Evolutionary conservation across 257 asterid genomes (phyloP).

Genomic region (Penstemon barbatus): DNA sequence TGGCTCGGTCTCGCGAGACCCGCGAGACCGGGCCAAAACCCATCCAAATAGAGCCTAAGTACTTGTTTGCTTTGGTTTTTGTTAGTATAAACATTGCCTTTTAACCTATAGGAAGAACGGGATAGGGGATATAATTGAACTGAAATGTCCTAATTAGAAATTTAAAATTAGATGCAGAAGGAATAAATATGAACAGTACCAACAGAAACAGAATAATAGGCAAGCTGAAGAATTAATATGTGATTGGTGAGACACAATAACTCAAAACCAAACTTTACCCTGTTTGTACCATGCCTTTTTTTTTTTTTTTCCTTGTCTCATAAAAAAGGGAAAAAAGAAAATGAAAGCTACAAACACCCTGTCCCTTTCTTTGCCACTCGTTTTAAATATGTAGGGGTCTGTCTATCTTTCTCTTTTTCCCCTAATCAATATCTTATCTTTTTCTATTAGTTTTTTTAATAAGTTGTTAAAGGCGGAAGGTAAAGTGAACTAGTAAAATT

Average conservation of each 20-base stretch:
- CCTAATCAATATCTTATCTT: conserved; percentile 25
- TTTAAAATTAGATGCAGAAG: conserved; percentile 9
- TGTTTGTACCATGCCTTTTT: conserved; percentile 23
- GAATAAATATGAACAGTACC: conserved; percentile 3
- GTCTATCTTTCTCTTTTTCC: conserved; percentile 30
- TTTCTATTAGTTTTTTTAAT: conserved; percentile 13
- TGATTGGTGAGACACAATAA: conserved; percentile 32
- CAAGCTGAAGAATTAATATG: conserved; percentile 27
- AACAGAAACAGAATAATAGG: conserved; percentile 16
- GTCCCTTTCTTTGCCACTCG: conserved; percentile 66
- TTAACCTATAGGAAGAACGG: background rate
- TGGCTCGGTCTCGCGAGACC: too few species aligned
- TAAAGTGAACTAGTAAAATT: conserved; percentile 20
- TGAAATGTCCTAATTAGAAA: background rate
- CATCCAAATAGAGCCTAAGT: too few species aligned
- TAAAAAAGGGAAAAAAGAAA: conserved; percentile 11
- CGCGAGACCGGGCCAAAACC: too few species aligned
- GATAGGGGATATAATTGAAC: background rate
- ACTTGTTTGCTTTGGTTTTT: background rate
- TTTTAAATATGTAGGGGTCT: conserved; percentile 23
- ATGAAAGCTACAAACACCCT: conserved; percentile 41
- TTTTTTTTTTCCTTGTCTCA: background rate
- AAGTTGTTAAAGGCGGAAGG: conserved; percentile 47
- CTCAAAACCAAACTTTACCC: conserved; percentile 8
- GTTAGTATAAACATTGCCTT: background rate